Evolutionary conservation across 495 filamentous ascomycete genomes (phyloP).

Genomic region (Trichodelitschia bisporula): DNA sequence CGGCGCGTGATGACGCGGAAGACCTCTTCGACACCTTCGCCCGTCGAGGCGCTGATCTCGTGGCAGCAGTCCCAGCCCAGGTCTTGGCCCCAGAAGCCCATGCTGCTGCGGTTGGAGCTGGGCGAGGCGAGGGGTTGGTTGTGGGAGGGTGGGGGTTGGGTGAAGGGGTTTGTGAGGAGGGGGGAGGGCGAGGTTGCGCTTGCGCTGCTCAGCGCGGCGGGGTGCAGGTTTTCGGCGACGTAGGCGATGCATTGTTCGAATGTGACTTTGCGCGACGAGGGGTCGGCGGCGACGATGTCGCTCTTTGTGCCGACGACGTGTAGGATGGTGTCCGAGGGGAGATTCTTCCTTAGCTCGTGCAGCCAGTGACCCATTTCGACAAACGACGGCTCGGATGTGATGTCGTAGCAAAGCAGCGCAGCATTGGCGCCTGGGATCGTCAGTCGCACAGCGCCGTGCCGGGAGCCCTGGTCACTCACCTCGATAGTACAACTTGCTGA

Average conservation of each 20-base stretch:
- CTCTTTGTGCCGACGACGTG: constrained; percentile 93
- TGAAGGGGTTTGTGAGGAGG: not conserved
- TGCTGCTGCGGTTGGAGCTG: constrained; percentile 47
- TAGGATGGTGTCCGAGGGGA: constrained; percentile 52
- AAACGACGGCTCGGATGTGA: constrained; percentile 69
- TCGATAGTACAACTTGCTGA: constrained; percentile 73
- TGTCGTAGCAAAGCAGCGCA: constrained; percentile 83
- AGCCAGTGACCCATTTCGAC: constrained; percentile 88
- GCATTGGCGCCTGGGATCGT: constrained; percentile 62
- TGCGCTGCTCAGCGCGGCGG: constrained; percentile 7
- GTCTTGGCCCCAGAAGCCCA: constrained; percentile 73
- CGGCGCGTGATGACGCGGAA: constrained; percentile 88
- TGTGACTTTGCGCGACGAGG: constrained; percentile 49
- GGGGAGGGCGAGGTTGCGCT: constrained; percentile 16
- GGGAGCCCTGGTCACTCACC: constrained; percentile 4
- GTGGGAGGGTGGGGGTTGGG: not conserved
- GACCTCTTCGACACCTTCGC: constrained; percentile 92
- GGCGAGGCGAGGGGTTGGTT: constrained; percentile 27
- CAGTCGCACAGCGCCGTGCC: not conserved
- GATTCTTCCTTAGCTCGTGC: constrained; percentile 46
- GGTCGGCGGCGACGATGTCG: constrained; percentile 68
- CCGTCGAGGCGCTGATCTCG: constrained; percentile 83
- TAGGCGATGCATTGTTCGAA: constrained; percentile 91
- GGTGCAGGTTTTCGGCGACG: constrained; percentile 70
- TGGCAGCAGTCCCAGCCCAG: constrained; percentile 91